Base-by-base conservation (phyloP, 192 early-diverging fungal species). In the Rhizoclosmatium globosum region DNA sequence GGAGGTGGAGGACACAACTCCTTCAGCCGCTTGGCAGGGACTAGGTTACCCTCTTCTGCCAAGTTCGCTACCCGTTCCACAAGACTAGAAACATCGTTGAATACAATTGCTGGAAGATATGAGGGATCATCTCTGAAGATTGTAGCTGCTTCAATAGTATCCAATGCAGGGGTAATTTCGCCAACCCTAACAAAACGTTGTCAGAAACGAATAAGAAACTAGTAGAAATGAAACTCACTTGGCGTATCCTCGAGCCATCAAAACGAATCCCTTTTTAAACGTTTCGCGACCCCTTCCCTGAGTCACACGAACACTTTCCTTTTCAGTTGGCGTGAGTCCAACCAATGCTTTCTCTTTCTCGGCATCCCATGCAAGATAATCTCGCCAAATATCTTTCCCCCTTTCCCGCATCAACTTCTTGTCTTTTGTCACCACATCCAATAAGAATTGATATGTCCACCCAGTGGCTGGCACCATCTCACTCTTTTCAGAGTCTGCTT, bases 41-140 rank as follows among this genome's bases (percentile, higher is more conserved):
- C 74, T 47, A 72, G 64, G 42, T 87, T 39, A 15, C 87, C 87
- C 44, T 82, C 75, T 45, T 85, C 81, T 3, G 87, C 87, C 19
- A 69, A 57, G 23, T 71, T 64, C 15, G 75, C 64, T 2, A 53
- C 57, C 43, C 77, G 64, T 17, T 79, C 70, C n/a, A 87, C 71
- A 4, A 89, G 66, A n/a, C 47, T 64, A 6, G 71, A 47, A 17
- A 87, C 64, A 42, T 89, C 74, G 2, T 21, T 45, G 31, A 85
- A 84, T 6, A 47, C 50, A 31, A 85, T 77, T 3, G 68, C 79
- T 2, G 84, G 79, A 7, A 89, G 79, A 73, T 87, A 89, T 62
- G 47, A 53, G 3, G 76, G 79, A 62, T 74, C 72, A 21, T 82
- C 39, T 57, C 87, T 71, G 61, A 87, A 89, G 4, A 47, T 48